Base-by-base conservation (phyloP, 116 monocot species). In the Papilionanthe hybrid region DNA sequence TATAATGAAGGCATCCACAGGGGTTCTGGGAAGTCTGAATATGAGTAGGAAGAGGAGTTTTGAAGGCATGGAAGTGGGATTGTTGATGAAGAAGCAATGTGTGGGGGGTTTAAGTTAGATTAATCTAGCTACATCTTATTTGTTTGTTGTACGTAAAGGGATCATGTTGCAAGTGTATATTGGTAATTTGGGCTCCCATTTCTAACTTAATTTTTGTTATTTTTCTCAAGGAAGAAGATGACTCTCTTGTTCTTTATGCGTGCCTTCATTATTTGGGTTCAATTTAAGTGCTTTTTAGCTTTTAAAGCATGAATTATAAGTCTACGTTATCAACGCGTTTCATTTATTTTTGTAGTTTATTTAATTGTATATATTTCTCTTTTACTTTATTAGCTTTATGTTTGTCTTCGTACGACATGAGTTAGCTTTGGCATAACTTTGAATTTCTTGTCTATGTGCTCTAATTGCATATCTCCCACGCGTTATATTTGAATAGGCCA, bases 31-130 rank as follows among this genome's bases (percentile, higher is more conserved):
- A 8, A 44, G 55, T 7, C 6, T 15, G 68, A 18, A 78, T 57
- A 19, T 42, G 27, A 55, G 25, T 58, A 71, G 77, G 20, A 86
- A 86, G 86, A 83, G 83, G 60, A 30, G 49, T 23, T 48, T 18
- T 11, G 75, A 49, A n/a, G 28, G 45, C 5, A 27, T 28, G 4
- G 75, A 75, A 12, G 49, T 19, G 12, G 73, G 43, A 23, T 66
- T 49, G 28, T 75, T 82, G 9, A 86, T 82, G 9, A 86, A 82
- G 80, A 86, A 80, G 71, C 86, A 68, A 76, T 83, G 86, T 49
- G 42, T 86, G 22, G 78, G 73, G 7, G 44, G 73, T 73, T 73
- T 71, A 37, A 3, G 32, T 32, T 71, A 71, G 53, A 4, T 53
- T 53, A 15, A n/a, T n/a, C n/a, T n/a, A n/a, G n/a, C n/a, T n/a